phyloP scores from a whole-genome alignment of 2,329 filamentous ascomycete species.

The Gremmenia infestans region DNA sequence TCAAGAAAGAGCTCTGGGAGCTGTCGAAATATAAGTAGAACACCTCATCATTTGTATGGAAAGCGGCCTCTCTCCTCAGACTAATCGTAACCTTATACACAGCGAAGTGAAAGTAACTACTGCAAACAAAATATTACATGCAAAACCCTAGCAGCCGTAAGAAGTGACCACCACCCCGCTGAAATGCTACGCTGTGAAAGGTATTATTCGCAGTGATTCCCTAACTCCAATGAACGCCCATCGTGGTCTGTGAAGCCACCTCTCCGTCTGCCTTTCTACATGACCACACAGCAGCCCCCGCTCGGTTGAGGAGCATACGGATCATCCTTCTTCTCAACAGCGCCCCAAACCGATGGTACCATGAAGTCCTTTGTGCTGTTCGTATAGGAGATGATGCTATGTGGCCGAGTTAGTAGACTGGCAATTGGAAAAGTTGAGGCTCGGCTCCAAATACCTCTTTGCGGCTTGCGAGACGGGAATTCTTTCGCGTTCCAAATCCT shows the following conservation, averaged over 20 bases:
- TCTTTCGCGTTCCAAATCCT: constrained; percentile 90
- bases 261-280: constrained; percentile 50
- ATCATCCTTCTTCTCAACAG: constrained; percentile 90
- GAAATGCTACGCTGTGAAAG: constrained; percentile 16
- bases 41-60: not conserved
- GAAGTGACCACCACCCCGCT: constrained; percentile 10
- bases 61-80: constrained; percentile 6
- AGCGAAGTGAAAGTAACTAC: constrained; percentile 21
- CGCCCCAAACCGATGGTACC: constrained; percentile 92
- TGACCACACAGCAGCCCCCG: constrained; percentile 80
- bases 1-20: not conserved
- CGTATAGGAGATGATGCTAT: constrained; percentile 93
- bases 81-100: constrained; percentile 18
- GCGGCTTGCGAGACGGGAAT: constrained; percentile 95
- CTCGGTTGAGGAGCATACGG: constrained; percentile 70
- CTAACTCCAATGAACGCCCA: constrained; percentile 23
- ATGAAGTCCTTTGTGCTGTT: constrained; percentile 98
- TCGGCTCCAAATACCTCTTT: constrained; percentile 59
- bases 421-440: constrained; percentile 4
- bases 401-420: not conserved
- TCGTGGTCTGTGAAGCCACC: constrained; percentile 11
- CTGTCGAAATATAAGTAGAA: not conserved
- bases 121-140: constrained; percentile 31
- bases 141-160: constrained; percentile 4
- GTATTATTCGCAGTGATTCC: constrained; percentile 22